phyloP scores from a whole-genome alignment of 371 early-diverging fungal genomes.

The Mortierella sp. region DNA sequence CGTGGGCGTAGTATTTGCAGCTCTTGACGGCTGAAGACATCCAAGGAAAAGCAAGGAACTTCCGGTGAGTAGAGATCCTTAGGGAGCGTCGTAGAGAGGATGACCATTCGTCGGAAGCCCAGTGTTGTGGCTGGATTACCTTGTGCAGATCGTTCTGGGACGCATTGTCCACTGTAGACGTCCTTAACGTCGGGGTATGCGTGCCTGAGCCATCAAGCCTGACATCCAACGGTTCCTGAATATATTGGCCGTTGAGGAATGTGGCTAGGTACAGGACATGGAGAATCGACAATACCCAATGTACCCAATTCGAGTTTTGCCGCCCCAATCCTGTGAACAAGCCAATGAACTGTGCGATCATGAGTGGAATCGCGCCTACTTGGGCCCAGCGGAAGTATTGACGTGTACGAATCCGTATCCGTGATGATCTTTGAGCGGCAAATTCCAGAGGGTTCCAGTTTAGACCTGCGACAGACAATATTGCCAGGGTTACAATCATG shows the following conservation, averaged over 20 bases:
- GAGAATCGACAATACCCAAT: background rate
- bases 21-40: background rate
- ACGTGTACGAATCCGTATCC: conserved; percentile 18
- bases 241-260: conserved; percentile 9
- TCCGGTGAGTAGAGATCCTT: background rate
- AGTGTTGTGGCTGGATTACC: conserved; percentile 6
- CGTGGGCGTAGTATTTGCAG: background rate
- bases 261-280: conserved; percentile 12
- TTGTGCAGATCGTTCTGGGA: background rate
- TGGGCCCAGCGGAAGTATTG: conserved; percentile 18
- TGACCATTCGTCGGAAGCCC: background rate
- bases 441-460: conserved; percentile 37
- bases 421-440: conserved; percentile 18
- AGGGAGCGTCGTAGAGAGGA: background rate
- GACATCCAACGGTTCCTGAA: conserved; percentile 23
- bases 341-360: background rate
- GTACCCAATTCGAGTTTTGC: background rate
- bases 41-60: background rate
- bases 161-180: background rate
- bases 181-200: background rate
- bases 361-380: conserved; percentile 3
- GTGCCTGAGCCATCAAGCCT: conserved; percentile 5
- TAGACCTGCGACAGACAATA: conserved; percentile 16
- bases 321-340: background rate
- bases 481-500: background rate